Evolutionary conservation across 768 basidiomycete genomes (phyloP), one percentile per base, ranked within the genome.

Genomic region (Podaxis sp.): DNA sequence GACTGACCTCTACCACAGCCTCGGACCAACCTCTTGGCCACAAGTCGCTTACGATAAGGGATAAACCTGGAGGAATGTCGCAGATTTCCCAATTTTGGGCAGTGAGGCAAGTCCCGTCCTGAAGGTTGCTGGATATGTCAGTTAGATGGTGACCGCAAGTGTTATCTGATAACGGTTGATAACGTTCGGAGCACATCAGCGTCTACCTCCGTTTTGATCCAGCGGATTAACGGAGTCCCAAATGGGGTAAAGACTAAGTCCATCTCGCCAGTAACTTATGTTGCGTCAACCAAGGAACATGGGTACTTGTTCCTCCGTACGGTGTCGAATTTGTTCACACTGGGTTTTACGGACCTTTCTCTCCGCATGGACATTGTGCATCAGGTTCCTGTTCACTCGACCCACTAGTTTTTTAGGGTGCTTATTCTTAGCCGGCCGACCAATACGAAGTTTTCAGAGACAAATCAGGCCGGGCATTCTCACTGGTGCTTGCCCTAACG

Each of bases 151-250:
- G 53, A 42, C n/a, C 36, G 59, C 52, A n/a, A 3, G 39, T 13
- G 48, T 69, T 69, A 68, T 67, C 66, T 65, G 68, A 69, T 68
- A 71, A 69, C 52, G 22, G 2, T 2, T 33, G 30, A 33, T 33
- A 33, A 33, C 9, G 8, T 33, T 40, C 44, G 44, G 58, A 19
- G 56, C 63, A 48, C 44, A 53, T 33, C 57, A 40, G 19, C 19
- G 22, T 57, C 63, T 60, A 17, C 19, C n/a, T 19, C 36, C 19
- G 8, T n/a, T 53, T 53, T 52, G 56, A 57, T 67, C 61, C 46
- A 56, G 36, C 46, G 36, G 40, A 46, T 44, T 26, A 48, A 38
- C 30, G 30, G 30, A 15, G 22, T 17, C 48, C 57, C 57, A 22
- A 38, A 59, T 51, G 46, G 57, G n/a, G 48, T 33, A 59, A 59